A percentile compares a stretch with the other conserved stretches of the same genome.
These are phyloP conservation scores for Stramenopiles sp. DNA, from an alignment of 352 stramenopile genomes.

Conservation along the genomic window DNA sequence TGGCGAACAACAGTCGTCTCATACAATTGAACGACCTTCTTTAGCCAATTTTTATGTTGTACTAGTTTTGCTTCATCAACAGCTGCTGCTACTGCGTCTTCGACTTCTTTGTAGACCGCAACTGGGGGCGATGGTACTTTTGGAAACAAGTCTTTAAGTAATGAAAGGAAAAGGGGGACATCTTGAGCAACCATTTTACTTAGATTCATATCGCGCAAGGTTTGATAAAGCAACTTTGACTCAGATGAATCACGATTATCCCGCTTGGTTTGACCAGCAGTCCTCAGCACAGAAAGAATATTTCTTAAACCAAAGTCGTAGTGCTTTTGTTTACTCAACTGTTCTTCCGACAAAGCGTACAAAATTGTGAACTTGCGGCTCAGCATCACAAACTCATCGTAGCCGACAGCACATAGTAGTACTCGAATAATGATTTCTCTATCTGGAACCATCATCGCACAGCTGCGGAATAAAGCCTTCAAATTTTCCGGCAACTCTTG, in stretches of 20 bases:
- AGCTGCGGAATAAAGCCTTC: slow-evolving; percentile 78
- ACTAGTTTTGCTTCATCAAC: slow-evolving; percentile 27
- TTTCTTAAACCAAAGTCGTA: slow-evolving; percentile 73
- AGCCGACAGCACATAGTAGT: slow-evolving; percentile 73
- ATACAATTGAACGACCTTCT: slow-evolving; percentile 88
- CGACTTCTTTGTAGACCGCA: slow-evolving; percentile 39
- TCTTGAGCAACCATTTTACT: slow-evolving; percentile 94
- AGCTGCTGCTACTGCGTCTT: slow-evolving; percentile 42
- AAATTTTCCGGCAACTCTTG: slow-evolving; percentile 96
- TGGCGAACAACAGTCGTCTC: slow-evolving; percentile 91
- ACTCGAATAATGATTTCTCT: slow-evolving; percentile 92
- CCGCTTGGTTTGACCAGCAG: slow-evolving; percentile 77
- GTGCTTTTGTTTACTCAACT: slow-evolving; percentile 72
- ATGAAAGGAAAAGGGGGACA: slow-evolving; percentile 84
- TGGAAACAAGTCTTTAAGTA: slow-evolving; percentile 88
- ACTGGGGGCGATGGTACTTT: slow-evolving; percentile 58
- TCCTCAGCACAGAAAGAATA: slow-evolving; percentile 83
- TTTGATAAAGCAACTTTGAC: slow-evolving; percentile 77
- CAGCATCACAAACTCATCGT: slow-evolving; percentile 70
- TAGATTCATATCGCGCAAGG: slow-evolving; percentile 92
- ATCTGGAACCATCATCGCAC: slow-evolving; percentile 89
- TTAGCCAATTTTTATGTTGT: slow-evolving; percentile 74
- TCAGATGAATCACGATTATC: slow-evolving; percentile 78
- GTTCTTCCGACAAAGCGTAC: slow-evolving; percentile 69
- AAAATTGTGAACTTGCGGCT: slow-evolving; percentile 73